These are phyloP conservation scores for Rhodotorula babjevae DNA, from an alignment of 768 basidiomycete species.

Conservation along the genomic window DNA sequence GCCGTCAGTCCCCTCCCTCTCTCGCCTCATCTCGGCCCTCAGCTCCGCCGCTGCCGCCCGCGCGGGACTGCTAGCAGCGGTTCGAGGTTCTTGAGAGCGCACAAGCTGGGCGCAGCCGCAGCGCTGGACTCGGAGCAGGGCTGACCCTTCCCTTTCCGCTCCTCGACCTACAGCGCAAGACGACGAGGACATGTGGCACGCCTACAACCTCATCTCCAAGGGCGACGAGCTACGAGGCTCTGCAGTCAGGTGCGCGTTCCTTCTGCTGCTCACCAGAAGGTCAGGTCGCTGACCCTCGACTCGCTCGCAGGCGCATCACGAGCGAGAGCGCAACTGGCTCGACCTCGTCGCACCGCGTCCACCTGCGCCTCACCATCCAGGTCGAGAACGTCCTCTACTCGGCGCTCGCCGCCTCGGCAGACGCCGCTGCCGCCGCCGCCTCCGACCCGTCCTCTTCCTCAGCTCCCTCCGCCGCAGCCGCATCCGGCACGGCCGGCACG, in stretches of 20 bases:
- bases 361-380: slow-evolving; percentile 73
- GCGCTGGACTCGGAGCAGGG: neutral
- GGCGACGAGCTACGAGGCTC: slow-evolving; percentile 31
- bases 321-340: slow-evolving; percentile 88
- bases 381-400: slow-evolving; percentile 78
- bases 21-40: neutral
- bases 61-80: too few species aligned
- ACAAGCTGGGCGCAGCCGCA: too few species aligned
- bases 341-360: slow-evolving; percentile 81
- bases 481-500: slow-evolving; percentile 44
- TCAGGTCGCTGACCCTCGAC: neutral
- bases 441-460: slow-evolving; percentile 48
- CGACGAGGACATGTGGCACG: slow-evolving; percentile 99
- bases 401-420: slow-evolving; percentile 56
- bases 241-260: slow-evolving; percentile 25
- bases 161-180: slow-evolving; percentile 60
- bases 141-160: neutral
- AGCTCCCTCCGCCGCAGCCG: slow-evolving; percentile 45
- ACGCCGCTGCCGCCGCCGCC: slow-evolving; percentile 49
- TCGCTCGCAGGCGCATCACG: slow-evolving; percentile 60
- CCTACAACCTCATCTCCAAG: slow-evolving; percentile 87
- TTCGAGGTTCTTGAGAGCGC: too few species aligned
- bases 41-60: too few species aligned
- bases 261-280: too few species aligned
- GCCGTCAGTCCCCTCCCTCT: slow-evolving; percentile 49